Evolutionary conservation across 2,329 filamentous ascomycete species (phyloP), one percentile per base, ranked within the genome.

Genomic region (Pseudocercospora musae): DNA sequence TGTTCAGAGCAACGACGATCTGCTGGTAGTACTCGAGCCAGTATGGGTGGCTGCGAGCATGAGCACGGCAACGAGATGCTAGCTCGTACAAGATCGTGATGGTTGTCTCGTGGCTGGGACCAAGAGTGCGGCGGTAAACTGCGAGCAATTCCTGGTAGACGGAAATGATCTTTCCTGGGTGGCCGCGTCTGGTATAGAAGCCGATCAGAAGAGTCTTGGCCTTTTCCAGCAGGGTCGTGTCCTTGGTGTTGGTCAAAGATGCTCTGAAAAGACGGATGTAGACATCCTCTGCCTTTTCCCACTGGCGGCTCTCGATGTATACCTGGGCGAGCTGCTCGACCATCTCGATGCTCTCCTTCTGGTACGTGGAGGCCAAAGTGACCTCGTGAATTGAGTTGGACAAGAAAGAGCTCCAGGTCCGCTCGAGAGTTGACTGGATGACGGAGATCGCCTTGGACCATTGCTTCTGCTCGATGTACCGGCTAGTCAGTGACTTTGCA

Each of bases 61-160:
- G 73, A 8, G 68, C 66, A 6, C 72, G 73, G 62, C 76, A 77
- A 25, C 75, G 66, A 18, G 66, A 65, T 33, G 77, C 82, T 25
- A 83, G 71, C 27, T 76, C 75, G 67, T 84, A 84, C 58, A 83
- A 68, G 1, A 78, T 80, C 23, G 79, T 74, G 55, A 84, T 79
- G 0, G 79, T 81, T 31, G 76, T 71, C 53, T 80, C 76, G 64
- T 82, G 77, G 1, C 74, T 76, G 4, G 72, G 67, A 4, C 75
- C 76, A 13, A 71, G 69, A 13, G 64, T 48, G 29, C 70, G 48
- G 63, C 66, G 70, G 59, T 78, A 76, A 6, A 73, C 72, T 1
- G 76, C 74, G 2, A 78, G 69, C 4, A 78, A 69, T 44, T 78
- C 76, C 44, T 78, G 75, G 57, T 72, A 75, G n/a, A 69, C 58